Evolutionary conservation across 768 basidiomycete genomes (phyloP).

Genomic region (Neoboletus magnificus): DNA sequence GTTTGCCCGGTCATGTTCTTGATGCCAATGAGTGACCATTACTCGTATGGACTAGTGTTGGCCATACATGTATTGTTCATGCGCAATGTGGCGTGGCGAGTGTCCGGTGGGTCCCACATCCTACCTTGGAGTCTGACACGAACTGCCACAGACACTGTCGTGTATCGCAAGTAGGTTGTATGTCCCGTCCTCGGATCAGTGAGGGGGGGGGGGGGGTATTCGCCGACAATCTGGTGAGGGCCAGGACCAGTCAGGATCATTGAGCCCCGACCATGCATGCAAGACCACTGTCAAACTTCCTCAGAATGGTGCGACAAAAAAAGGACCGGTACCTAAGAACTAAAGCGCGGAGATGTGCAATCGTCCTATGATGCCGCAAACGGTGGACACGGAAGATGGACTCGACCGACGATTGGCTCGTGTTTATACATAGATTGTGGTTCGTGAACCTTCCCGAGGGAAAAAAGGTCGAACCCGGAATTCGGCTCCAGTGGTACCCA

Average conservation of each 20-base stretch:
- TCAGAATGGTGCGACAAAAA: too few relatives aligned
- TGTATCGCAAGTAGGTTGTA: not conserved
- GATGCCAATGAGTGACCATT: not conserved
- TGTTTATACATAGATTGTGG: not conserved
- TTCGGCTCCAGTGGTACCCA: not conserved
- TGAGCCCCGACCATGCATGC: too few relatives aligned
- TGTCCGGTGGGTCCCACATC: not conserved
- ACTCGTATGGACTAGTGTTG: too few relatives aligned
- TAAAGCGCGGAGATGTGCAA: too few relatives aligned
- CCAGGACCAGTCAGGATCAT: too few relatives aligned
- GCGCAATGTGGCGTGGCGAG: not conserved
- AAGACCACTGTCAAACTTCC: too few relatives aligned
- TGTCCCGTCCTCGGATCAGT: not conserved
- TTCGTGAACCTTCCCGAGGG: too few relatives aligned
- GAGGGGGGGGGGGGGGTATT: too few relatives aligned
- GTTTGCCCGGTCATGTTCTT: not conserved
- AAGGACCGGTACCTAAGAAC: too few relatives aligned
- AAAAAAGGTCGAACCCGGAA: not conserved
- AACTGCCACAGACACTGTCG: not conserved
- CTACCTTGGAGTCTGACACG: not conserved
- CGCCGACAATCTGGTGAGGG: too few relatives aligned
- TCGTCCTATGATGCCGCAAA: not conserved
- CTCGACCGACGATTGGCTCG: not conserved
- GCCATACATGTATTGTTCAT: not conserved
- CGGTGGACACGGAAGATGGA: not conserved